phyloP scores from a whole-genome alignment of 163 green algal species.

The Volvox carteri region DNA sequence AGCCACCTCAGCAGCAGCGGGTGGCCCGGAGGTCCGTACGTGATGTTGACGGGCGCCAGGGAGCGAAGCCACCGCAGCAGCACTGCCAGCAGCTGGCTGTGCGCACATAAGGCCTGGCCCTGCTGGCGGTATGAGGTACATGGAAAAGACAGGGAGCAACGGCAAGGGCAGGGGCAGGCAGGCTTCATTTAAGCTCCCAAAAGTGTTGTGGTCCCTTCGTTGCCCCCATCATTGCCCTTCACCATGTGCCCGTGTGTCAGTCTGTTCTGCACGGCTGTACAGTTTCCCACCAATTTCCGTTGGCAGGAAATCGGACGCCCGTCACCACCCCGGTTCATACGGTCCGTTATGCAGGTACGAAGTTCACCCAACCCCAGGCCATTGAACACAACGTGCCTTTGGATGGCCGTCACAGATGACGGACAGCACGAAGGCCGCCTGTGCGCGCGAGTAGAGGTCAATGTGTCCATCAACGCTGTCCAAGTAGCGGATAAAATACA shows the following conservation, averaged over 20 bases:
- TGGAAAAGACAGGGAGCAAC: not conserved
- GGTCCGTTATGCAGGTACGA: too few relatives aligned
- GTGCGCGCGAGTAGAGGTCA: conserved; percentile 67
- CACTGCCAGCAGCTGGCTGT: conserved; percentile 68
- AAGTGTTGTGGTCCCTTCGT: too few relatives aligned
- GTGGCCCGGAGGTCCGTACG: conserved; percentile 57
- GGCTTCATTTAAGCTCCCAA: too few relatives aligned
- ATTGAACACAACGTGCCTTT: conserved; percentile 56
- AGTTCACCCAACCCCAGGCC: too few relatives aligned
- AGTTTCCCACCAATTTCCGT: too few relatives aligned
- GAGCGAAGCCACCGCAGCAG: conserved; percentile 72
- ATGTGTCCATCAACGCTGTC: conserved; percentile 70
- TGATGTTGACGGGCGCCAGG: conserved; percentile 67
- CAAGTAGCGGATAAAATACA: conserved; percentile 98
- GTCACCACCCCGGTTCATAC: too few relatives aligned
- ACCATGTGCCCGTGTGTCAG: too few relatives aligned
- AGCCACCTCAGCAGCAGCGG: conserved; percentile 91
- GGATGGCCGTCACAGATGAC: conserved; percentile 91
- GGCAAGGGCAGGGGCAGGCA: too few relatives aligned
- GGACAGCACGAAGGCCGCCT: conserved; percentile 97
- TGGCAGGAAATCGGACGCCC: too few relatives aligned
- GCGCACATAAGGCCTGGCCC: conserved; percentile 86
- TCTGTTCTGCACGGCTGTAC: too few relatives aligned
- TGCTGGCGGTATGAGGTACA: conserved; percentile 23
- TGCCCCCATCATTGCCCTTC: too few relatives aligned